Evolutionary conservation across 805 yeast species (phyloP), one percentile per base, ranked within the genome.

Genomic region (Debaryomyces tyrocola): DNA sequence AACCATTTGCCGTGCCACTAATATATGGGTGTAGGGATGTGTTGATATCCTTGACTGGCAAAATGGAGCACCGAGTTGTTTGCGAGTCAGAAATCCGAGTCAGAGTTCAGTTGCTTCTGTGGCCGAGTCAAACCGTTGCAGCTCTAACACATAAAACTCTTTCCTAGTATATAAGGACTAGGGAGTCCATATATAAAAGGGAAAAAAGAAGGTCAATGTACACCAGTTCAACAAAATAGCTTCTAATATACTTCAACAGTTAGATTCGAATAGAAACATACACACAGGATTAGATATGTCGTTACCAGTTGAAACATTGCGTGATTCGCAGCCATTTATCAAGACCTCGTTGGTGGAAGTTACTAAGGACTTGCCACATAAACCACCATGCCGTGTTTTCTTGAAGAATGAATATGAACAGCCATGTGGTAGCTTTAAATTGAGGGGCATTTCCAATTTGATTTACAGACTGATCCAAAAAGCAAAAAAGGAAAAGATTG

Each of bases 361-460:
- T 43, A 59, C 73, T n/a, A 17, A 62, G 37, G 24, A 54, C 44
- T 46, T 72, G 56, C 66, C 69, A 4, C 34, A 54, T 43, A 49
- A 50, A 50, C 59, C 75, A 49, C 72, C 73, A 37, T 76, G 80
- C 51, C 61, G 70, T 8, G 58, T 78, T 1, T 63, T 70, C 35
- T 62, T 78, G 44, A 80, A 80, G 52, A 73, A 75, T 48, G 84
- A 80, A 51, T 70, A 67, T 45, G 71, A 74, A 21, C 84, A 80
- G 54, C 84, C 84, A 9, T 70, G 80, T 20, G 83, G 83, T 0
- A 73, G 80, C 43, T 80, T 79, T 61, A 80, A 80, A 57, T 66
- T 79, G 27, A 67, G 84, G 50, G 84, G 84, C 0, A 70, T 80
- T 24, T 82, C 83, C 6, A 58, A 75, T 49, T 63, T 77, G 41